Evolutionary conservation across 768 basidiomycete species (phyloP).

Genomic region (Pulveroboletus sp.): DNA sequence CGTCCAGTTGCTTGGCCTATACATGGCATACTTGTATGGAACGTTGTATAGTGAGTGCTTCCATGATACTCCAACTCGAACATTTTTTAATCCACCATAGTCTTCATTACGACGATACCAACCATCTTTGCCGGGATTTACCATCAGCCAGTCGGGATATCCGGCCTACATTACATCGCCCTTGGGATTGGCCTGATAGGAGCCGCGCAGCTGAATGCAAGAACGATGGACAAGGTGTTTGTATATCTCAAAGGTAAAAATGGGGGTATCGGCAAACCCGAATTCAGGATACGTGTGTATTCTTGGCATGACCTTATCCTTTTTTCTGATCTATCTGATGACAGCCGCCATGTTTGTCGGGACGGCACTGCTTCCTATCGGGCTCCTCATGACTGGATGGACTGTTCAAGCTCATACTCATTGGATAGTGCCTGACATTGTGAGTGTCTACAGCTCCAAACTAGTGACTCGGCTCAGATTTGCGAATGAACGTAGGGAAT

Average conservation of each 20-base stretch:
- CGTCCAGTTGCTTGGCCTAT: slow-evolving; percentile 60
- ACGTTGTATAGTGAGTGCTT: slow-evolving; percentile 47
- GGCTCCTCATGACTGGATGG: slow-evolving; percentile 71
- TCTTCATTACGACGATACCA: slow-evolving; percentile 60
- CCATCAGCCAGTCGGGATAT: slow-evolving; percentile 50
- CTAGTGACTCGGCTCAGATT: background rate
- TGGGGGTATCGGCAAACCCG: slow-evolving; percentile 48
- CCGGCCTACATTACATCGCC: slow-evolving; percentile 67
- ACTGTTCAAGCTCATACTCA: slow-evolving; percentile 47
- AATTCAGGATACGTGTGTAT: slow-evolving; percentile 46
- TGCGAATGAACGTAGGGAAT: slow-evolving; percentile 44
- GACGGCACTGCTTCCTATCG: slow-evolving; percentile 50
- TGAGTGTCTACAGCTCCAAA: slow-evolving; percentile 28
- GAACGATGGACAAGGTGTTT: slow-evolving; percentile 54
- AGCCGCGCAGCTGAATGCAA: slow-evolving; percentile 53
- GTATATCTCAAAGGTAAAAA: slow-evolving; percentile 47
- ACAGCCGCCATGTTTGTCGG: slow-evolving; percentile 59
- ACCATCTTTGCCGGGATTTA: slow-evolving; percentile 55
- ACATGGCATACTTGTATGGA: slow-evolving; percentile 44
- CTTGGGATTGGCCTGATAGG: slow-evolving; percentile 58
- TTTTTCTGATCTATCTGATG: slow-evolving; percentile 1
- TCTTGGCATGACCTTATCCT: background rate
- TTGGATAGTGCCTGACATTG: slow-evolving; percentile 54
- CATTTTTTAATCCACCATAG: slow-evolving; percentile 34
- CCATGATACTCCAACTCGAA: background rate